phyloP scores from a whole-genome alignment of 225 moss, liverwort and hornwort genomes.

The Pseudoscleropodium purum region DNA sequence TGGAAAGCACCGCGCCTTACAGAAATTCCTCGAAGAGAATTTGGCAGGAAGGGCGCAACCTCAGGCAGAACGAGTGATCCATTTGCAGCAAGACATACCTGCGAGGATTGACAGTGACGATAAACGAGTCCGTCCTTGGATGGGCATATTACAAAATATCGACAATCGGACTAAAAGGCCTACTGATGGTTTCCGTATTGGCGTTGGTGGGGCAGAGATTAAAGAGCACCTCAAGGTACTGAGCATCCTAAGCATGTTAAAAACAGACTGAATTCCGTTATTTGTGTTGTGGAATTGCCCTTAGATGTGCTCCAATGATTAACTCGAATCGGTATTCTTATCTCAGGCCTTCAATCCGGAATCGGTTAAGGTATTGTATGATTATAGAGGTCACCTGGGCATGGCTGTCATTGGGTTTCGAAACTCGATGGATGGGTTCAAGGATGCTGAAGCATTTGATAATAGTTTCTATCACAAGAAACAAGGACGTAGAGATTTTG shows the following conservation, averaged over 20 bases:
- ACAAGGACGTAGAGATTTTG: conserved; percentile 54
- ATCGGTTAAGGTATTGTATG: conserved; percentile 41
- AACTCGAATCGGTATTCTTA: neutral
- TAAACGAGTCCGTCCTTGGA: conserved; percentile 60
- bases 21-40: conserved; percentile 29
- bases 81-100: conserved; percentile 29
- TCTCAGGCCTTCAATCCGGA: conserved; percentile 48
- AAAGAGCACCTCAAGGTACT: conserved; percentile 33
- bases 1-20: conserved; percentile 60
- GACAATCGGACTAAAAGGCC: conserved; percentile 18
- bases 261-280: neutral
- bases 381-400: conserved; percentile 46
- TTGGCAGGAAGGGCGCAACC: conserved; percentile 24
- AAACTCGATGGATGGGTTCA: conserved; percentile 49
- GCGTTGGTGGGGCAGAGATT: conserved; percentile 44
- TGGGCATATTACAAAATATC: conserved; percentile 62
- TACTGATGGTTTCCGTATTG: conserved; percentile 17
- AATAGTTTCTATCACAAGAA: conserved; percentile 31
- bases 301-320: neutral
- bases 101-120: conserved; percentile 32
- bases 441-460: conserved; percentile 76
- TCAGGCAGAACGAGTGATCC: conserved; percentile 44
- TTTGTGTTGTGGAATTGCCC: neutral
- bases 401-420: conserved; percentile 44
- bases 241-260: neutral